Conservation (phyloP, 2,329 filamentous ascomycete genomes). For the Claviceps sorghi region DNA sequence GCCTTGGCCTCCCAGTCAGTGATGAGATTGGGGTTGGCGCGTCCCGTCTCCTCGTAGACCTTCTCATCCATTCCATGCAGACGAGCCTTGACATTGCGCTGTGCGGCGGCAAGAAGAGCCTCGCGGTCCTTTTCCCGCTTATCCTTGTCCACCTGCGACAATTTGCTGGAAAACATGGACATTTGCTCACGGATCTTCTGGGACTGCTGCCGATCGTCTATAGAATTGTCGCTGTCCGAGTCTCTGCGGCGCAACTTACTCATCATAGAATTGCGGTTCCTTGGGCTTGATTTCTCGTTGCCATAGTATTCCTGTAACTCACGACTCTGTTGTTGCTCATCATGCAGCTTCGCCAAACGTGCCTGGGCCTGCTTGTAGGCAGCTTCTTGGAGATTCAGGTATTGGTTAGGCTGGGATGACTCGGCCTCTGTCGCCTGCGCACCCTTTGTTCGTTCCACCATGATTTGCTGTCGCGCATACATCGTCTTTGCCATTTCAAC, state of each 20-base stretch:
- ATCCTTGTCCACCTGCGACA: constrained; percentile 55
- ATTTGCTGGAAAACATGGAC: constrained; percentile 55
- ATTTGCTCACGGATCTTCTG: constrained; percentile 64
- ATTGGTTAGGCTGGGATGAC: constrained; percentile 33
- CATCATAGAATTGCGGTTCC: constrained; percentile 34
- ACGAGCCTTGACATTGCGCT: constrained; percentile 69
- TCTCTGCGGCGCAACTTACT: constrained; percentile 47
- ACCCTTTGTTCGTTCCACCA: constrained; percentile 35
- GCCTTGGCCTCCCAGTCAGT: constrained; percentile 71
- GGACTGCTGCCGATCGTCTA: constrained; percentile 53
- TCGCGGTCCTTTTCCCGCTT: constrained; percentile 66
- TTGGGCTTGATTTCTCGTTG: constrained; percentile 21
- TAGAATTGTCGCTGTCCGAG: constrained; percentile 47
- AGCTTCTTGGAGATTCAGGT: constrained; percentile 62
- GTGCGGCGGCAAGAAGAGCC: constrained; percentile 60
- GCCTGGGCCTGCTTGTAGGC: constrained; percentile 78
- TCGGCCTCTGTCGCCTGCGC: constrained; percentile 19
- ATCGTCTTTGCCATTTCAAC: constrained; percentile 82
- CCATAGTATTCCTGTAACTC: constrained; percentile 69
- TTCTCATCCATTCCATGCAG: constrained; percentile 72
- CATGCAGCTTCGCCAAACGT: constrained; percentile 64
- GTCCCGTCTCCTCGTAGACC: constrained; percentile 62
- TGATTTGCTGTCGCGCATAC: constrained; percentile 56
- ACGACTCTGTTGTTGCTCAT: constrained; percentile 47
- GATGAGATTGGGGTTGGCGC: constrained; percentile 51